Conservation (phyloP, 306 rosid genomes). For the Dalbergia oliveri region DNA sequence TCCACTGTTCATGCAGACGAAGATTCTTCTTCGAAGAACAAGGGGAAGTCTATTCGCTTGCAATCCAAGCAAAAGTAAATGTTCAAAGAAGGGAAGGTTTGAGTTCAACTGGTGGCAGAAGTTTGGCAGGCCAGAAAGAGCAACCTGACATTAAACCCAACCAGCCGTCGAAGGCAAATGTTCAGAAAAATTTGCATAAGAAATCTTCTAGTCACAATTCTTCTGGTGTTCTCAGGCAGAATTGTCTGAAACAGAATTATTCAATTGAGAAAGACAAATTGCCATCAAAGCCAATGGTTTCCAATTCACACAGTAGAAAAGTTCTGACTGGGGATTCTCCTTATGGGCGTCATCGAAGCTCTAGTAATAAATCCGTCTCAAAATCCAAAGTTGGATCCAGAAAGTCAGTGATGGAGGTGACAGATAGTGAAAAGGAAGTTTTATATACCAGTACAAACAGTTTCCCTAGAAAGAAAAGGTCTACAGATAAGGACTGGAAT, state of each 20-base stretch:
- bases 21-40: slow-evolving; percentile 55
- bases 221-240: slow-evolving; percentile 77
- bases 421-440: slow-evolving; percentile 77
- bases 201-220: slow-evolving; percentile 57
- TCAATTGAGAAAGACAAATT: slow-evolving; percentile 65
- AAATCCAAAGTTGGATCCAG: slow-evolving; percentile 70
- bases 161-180: slow-evolving; percentile 58
- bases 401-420: slow-evolving; percentile 61
- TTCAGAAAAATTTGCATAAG: slow-evolving; percentile 64
- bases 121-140: slow-evolving; percentile 61
- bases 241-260: slow-evolving; percentile 86
- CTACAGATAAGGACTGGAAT: slow-evolving; percentile 75
- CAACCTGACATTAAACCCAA: slow-evolving; percentile 67
- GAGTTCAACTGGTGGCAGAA: slow-evolving; percentile 62
- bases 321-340: slow-evolving; percentile 59
- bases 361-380: slow-evolving; percentile 57
- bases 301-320: slow-evolving; percentile 68
- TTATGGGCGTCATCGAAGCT: slow-evolving; percentile 69
- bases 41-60: slow-evolving; percentile 92
- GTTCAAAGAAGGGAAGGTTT: slow-evolving; percentile 91
- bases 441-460: slow-evolving; percentile 63
- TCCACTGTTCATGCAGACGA: slow-evolving; percentile 60
- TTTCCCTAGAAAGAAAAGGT: slow-evolving; percentile 84
- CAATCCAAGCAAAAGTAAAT: slow-evolving; percentile 96
- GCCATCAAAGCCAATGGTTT: slow-evolving; percentile 66